Conservation (phyloP, 2,329 filamentous ascomycete species). For the Colletotrichum lupini region DNA sequence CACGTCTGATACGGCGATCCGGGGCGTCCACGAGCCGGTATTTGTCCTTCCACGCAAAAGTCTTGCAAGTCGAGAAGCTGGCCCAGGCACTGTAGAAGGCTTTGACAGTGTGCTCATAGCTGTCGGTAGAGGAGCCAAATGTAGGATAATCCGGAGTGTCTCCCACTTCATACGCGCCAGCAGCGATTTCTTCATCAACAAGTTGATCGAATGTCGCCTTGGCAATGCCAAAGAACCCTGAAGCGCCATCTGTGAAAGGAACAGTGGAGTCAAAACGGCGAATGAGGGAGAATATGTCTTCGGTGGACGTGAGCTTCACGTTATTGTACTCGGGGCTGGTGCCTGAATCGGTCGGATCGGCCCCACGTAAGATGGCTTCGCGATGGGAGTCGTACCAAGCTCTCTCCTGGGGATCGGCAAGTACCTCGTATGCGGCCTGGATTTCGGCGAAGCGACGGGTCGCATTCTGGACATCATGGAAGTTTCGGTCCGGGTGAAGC, state of each 20-base stretch:
- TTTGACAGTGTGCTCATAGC: conserved; percentile 80
- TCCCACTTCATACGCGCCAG: conserved; percentile 74
- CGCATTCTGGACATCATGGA: conserved; percentile 83
- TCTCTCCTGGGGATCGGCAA: conserved; percentile 94
- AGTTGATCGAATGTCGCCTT: conserved; percentile 83
- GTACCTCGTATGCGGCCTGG: conserved; percentile 93
- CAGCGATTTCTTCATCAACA: conserved; percentile 81
- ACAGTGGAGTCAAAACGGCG: conserved; percentile 82
- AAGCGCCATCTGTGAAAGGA: conserved; percentile 82
- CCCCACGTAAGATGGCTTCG: conserved; percentile 80
- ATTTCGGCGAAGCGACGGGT: conserved; percentile 91
- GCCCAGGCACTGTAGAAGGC: conserved; percentile 86
- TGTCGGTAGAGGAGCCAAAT: conserved; percentile 82
- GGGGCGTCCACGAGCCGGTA: conserved; percentile 88
- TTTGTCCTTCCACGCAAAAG: conserved; percentile 89
- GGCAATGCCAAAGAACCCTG: conserved; percentile 87
- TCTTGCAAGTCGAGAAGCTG: conserved; percentile 85
- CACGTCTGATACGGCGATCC: conserved; percentile 81
- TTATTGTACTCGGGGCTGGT: conserved; percentile 73
- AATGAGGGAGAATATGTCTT: conserved; percentile 83
- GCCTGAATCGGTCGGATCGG: conserved; percentile 57
- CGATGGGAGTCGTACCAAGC: conserved; percentile 98
- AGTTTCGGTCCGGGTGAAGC: conserved; percentile 94
- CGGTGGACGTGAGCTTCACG: conserved; percentile 80
- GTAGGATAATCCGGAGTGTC: conserved; percentile 77